Conservation (phyloP, 2,329 filamentous ascomycete genomes). For the Cryphonectria nitschkei region DNA sequence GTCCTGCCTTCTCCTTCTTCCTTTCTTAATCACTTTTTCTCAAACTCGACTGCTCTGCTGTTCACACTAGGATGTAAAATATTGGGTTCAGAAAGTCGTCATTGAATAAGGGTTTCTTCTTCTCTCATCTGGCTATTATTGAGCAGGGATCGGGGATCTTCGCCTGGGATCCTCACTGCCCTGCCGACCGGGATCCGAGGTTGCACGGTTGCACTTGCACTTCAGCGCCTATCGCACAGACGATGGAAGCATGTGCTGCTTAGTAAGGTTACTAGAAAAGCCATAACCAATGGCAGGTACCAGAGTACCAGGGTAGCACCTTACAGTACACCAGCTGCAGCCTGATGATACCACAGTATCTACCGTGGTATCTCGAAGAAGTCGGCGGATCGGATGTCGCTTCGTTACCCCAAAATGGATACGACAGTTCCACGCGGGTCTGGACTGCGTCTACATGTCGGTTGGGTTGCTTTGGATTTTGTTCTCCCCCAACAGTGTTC, state of each 20-base stretch:
- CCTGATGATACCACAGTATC: background rate
- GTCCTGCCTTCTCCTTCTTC: background rate
- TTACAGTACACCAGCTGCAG: background rate
- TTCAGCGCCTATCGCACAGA: background rate
- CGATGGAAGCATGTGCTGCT: background rate
- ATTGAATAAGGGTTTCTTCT: too few relatives aligned
- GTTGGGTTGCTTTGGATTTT: background rate
- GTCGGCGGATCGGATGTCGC: slow-evolving; percentile 23
- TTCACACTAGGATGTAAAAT: too few relatives aligned
- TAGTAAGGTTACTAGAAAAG: background rate
- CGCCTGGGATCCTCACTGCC: background rate
- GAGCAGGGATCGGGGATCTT: background rate
- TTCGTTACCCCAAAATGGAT: slow-evolving; percentile 12
- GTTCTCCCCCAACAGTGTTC: too few relatives aligned
- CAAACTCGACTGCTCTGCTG: too few relatives aligned
- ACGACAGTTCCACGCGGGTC: background rate
- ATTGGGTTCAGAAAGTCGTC: too few relatives aligned
- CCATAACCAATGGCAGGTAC: background rate
- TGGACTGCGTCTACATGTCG: background rate
- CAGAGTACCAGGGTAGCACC: background rate
- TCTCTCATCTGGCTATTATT: too few relatives aligned
- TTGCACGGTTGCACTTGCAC: background rate
- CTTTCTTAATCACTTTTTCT: too few relatives aligned
- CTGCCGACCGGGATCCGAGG: slow-evolving; percentile 1
- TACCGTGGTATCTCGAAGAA: background rate